These are phyloP conservation scores for Vigna mungo DNA, from an alignment of 306 rosid genomes.

Conservation along the genomic window DNA sequence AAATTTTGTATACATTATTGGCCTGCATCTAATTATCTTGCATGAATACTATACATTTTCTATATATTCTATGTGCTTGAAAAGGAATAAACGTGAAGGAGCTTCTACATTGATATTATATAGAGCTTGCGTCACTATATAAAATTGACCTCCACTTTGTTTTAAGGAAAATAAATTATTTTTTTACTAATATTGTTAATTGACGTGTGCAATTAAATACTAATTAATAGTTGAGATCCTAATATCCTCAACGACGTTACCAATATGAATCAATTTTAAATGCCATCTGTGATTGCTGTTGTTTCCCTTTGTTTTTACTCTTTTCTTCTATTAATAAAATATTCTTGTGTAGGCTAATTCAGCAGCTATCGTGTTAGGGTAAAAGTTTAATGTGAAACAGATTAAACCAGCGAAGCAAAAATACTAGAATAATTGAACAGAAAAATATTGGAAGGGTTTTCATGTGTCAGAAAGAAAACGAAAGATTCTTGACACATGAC, in stretches of 20 bases:
- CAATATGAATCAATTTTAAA: conserved; percentile 11
- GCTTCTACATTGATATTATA: neutral
- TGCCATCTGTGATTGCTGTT: conserved; percentile 30
- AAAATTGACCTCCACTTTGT: conserved; percentile 6
- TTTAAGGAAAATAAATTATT: neutral
- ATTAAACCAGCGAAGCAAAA: neutral
- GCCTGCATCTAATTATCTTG: conserved; percentile 2
- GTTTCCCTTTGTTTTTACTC: neutral
- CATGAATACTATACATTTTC: neutral
- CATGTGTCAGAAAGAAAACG: too few relatives aligned
- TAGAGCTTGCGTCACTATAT: neutral
- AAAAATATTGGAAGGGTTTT: neutral
- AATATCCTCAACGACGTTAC: conserved; percentile 13
- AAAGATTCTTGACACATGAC: conserved; percentile 21
- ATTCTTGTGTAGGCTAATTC: neutral
- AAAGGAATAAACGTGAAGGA: neutral
- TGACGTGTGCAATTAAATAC: neutral
- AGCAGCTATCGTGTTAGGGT: neutral
- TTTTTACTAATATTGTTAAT: neutral
- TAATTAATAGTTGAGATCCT: conserved; percentile 14
- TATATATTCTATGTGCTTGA: conserved; percentile 1
- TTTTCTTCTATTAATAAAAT: neutral
- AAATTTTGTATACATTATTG: neutral
- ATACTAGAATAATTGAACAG: neutral
- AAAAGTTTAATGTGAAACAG: neutral